Conservation (phyloP, 2,329 filamentous ascomycete genomes). For the Zymoseptoria tritici region DNA sequence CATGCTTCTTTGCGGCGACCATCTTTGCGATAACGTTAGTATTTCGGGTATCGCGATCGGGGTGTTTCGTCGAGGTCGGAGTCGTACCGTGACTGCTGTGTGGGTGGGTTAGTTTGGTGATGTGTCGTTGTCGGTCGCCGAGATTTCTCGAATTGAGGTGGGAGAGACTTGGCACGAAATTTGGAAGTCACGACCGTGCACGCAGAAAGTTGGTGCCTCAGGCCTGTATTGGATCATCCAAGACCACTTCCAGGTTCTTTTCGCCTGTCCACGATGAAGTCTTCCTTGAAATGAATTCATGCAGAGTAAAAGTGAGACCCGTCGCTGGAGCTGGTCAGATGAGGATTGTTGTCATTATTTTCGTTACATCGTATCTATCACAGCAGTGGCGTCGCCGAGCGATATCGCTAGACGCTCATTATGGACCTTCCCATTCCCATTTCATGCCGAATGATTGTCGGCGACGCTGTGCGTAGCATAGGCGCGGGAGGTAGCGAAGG, state of each 20-base stretch:
- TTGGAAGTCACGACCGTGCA: background rate
- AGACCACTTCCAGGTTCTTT: no score
- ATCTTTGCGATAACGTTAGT: conserved; percentile 51
- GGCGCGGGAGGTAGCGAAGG: conserved; percentile 15
- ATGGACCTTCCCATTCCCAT: conserved; percentile 7
- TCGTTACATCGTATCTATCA: background rate
- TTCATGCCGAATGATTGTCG: conserved; percentile 3
- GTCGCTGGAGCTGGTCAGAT: background rate
- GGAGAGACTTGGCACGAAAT: background rate
- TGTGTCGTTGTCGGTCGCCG: background rate
- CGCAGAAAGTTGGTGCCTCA: background rate
- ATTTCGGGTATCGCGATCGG: background rate
- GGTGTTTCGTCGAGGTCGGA: conserved; percentile 1
- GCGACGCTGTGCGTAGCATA: conserved; percentile 24
- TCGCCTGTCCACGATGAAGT: background rate
- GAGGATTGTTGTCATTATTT: background rate
- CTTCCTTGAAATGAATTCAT: background rate
- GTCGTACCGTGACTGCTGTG: conserved; percentile 17
- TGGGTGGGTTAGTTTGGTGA: conserved; percentile 6
- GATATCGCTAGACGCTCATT: conserved; percentile 10
- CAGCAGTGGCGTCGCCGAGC: background rate
- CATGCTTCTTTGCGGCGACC: conserved; percentile 98
- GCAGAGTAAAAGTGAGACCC: background rate
- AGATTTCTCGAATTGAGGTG: background rate
- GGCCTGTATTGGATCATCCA: background rate